Base-by-base conservation (phyloP, 768 basidiomycete species). In the Mycena rosella region DNA sequence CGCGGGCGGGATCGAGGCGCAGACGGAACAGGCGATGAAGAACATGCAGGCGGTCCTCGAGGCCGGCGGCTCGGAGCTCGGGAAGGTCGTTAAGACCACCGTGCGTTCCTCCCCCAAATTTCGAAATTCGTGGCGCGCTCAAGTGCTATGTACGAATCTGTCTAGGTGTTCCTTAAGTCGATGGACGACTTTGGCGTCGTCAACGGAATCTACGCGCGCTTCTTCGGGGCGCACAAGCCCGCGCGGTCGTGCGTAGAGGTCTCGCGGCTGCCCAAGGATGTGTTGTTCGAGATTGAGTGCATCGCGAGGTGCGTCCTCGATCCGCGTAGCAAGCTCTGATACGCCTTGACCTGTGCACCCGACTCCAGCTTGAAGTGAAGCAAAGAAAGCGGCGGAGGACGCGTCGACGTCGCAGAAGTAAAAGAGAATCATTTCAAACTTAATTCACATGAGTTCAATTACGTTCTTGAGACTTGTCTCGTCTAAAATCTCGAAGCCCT, bases 201-300 rank as follows among this genome's bases (percentile, higher is more conserved):
- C 74, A 98, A 98, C 78, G 87, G 79, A 18, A 84, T 96, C 68
- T 99, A 98, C 78, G 87, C 87, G 38, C 83, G 87, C 60, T 91
- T 94, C 80, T 98, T 99, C 76, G 96, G 94, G 13, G 85, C 88
- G 34, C 94, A 96, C 82, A 96, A 94, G 79, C 97, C 98, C 52
- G 96, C 98, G 5, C 86, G 98, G 68, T 96, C 96, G 32, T 89
- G 93, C 34, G 94, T 99, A 58, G 95, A 98, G 82, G 95, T 96
- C 34, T 84, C 91, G 36, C 85, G 95, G 49, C 85, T 99, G 59
- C 97, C 97, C 13, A 94, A 91, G 77, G 94, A 96, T 74, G 96
- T 95, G 11, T 84, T 96, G 38, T 90, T 98, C 56, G 97, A 99
- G 85, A 88, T 99, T 61, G 97, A 99, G 80, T 90, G 88, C 67